Conservation (phyloP, 208 protist species). For the Balamuthia mandrillaris region DNA sequence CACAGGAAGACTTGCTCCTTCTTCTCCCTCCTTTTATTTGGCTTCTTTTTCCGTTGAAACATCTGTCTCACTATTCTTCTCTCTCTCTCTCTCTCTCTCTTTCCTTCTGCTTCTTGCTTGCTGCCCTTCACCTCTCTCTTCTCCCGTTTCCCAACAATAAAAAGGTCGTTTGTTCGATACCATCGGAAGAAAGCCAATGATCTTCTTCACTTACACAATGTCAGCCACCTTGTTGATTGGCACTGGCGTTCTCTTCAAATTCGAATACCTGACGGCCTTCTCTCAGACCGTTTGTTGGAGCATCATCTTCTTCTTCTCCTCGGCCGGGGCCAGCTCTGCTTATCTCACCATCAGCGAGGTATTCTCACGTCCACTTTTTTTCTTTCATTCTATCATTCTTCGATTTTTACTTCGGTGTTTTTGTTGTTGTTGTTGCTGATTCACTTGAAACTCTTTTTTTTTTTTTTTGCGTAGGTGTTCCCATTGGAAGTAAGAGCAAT, state of each 20-base stretch:
- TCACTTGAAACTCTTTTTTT: background rate
- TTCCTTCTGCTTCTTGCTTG: too few relatives aligned
- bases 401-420: background rate
- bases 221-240: constrained; percentile 16
- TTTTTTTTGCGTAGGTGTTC: background rate
- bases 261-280: background rate
- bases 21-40: too few relatives aligned
- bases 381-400: background rate
- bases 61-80: too few relatives aligned
- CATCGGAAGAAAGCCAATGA: constrained; percentile 32
- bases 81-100: too few relatives aligned
- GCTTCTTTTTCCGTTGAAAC: too few relatives aligned
- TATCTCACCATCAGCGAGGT: constrained; percentile 38
- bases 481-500: constrained; percentile 24
- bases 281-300: constrained; percentile 32
- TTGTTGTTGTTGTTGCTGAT: background rate
- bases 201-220: constrained; percentile 37
- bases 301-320: constrained; percentile 45
- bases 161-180: constrained; percentile 33
- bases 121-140: background rate
- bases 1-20: too few relatives aligned
- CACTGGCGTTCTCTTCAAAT: background rate
- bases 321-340: background rate
- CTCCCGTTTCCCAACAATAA: background rate
- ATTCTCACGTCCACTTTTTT: too few relatives aligned